Base-by-base conservation (phyloP, 2,329 filamentous ascomycete species). In the Daldinia eschscholtzii region DNA sequence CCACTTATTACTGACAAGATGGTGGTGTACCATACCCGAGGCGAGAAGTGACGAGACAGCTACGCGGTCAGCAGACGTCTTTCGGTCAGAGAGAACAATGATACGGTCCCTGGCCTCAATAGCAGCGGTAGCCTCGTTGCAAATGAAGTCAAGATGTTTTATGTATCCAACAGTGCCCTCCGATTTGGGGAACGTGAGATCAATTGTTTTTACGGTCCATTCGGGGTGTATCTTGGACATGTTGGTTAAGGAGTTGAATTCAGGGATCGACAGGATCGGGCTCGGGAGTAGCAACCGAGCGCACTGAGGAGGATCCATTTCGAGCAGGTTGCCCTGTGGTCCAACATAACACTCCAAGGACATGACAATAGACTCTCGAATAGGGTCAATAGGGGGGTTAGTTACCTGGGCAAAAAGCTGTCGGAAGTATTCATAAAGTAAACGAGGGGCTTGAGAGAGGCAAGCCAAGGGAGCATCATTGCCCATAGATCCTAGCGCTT, bases 351-450 rank as follows among this genome's bases (percentile, higher is more conserved):
- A 97, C 79, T 97, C 94, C 44, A 98, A 84, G 63, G 95, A 98
- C 95, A 98, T 98, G 81, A 98, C 95, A 76, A 98, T 96, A 30
- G 94, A 95, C 86, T 98, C 95, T 81, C 95, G 89, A 75, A 98
- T 98, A 35, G 95, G 95, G 78, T 98, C 95, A 77, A 98, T 98
- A 13, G 95, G 95, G 74, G 95, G 95, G 81, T 98, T 98, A 70
- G 95, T 98, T 80, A 98, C 95, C 83, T 98, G 95, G 9, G 95
- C 95, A 80, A 98, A 98, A 48, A 98, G 90, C 84, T 98, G 93
- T 70, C 95, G 91, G 91, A 98, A 98, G 83, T 98, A 98, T 81
- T 98, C 95, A 80, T 93, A 97, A 20, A 98, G 88, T 61, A 97
- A 86, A 74, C 94, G 92, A 74, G 95, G 94, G 70, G 94, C 92